Conservation (phyloP, 331 rosid species). For the Pyrus hybrid region DNA sequence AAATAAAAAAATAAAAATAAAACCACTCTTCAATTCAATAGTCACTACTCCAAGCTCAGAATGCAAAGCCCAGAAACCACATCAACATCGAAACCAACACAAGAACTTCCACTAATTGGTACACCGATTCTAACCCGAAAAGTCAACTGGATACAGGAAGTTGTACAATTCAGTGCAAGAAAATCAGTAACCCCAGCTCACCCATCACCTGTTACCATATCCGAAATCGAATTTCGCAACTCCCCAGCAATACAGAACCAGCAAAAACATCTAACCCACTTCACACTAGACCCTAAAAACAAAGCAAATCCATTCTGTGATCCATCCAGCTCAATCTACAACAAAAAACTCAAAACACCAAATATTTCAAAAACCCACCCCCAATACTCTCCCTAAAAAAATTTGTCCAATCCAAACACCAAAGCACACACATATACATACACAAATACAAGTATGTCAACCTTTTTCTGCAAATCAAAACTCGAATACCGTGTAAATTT, state of each 20-base stretch:
- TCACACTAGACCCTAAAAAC: conserved; percentile 19
- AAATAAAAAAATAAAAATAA: conserved; percentile 17
- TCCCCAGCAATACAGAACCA: conserved; percentile 4
- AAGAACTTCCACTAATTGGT: conserved; percentile 14
- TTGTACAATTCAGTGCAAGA: conserved; percentile 7
- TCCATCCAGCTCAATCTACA: conserved; percentile 51
- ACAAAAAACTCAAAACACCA: conserved; percentile 19
- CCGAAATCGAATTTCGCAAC: conserved; percentile 1
- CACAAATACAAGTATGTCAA: conserved; percentile 13
- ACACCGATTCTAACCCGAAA: conserved; percentile 21
- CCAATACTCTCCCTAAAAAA: not conserved
- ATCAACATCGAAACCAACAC: conserved; percentile 5
- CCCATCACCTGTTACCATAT: conserved; percentile 12
- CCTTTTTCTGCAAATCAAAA: conserved; percentile 19
- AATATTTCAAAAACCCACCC: not conserved
- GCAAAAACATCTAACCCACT: conserved; percentile 13
- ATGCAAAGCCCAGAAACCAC: conserved; percentile 1
- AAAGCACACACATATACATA: conserved; percentile 2
- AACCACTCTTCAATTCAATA: conserved; percentile 8
- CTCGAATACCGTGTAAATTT: not conserved
- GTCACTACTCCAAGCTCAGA: conserved; percentile 14
- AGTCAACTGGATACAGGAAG: not conserved
- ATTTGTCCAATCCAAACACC: conserved; percentile 8
- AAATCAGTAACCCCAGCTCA: conserved; percentile 13
- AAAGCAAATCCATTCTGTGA: conserved; percentile 30